Conservation (phyloP, 2,329 filamentous ascomycete species). For the Dichotomopilus funicola region DNA sequence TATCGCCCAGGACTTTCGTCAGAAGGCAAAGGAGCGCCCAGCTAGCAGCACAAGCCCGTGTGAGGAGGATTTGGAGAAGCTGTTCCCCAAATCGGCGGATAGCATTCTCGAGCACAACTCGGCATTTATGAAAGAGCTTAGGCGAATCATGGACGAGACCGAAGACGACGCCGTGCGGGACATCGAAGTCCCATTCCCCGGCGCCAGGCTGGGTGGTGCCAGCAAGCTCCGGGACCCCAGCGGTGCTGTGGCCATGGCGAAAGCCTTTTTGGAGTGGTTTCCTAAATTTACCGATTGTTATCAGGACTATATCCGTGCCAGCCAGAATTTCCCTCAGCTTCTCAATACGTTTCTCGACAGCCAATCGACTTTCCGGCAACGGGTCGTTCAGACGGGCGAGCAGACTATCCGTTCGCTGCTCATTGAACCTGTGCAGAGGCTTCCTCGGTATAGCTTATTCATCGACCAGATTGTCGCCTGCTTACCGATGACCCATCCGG, state of each 20-base stretch:
- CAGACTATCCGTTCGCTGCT: constrained; percentile 84
- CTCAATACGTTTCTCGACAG: constrained; percentile 73
- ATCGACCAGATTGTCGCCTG: constrained; percentile 92
- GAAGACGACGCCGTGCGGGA: constrained; percentile 74
- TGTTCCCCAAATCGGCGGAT: constrained; percentile 78
- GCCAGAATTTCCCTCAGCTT: constrained; percentile 77
- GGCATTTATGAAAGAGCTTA: constrained; percentile 70
- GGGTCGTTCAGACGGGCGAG: constrained; percentile 78
- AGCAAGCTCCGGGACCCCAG: constrained; percentile 61
- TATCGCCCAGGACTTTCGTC: constrained; percentile 72
- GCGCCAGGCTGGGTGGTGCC: constrained; percentile 38
- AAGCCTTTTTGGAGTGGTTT: constrained; percentile 82
- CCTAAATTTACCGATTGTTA: constrained; percentile 88
- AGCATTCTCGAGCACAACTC: constrained; percentile 77
- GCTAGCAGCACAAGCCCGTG: constrained; percentile 63
- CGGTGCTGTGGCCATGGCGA: constrained; percentile 71
- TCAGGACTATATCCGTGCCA: constrained; percentile 84
- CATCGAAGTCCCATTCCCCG: constrained; percentile 51
- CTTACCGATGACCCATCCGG: constrained; percentile 78
- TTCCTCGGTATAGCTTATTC: constrained; percentile 90
- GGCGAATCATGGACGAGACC: constrained; percentile 70
- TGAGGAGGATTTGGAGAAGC: constrained; percentile 61
- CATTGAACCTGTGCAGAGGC: constrained; percentile 91
- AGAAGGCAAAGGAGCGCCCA: constrained; percentile 55
- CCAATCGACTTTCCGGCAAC: constrained; percentile 74